Evolutionary conservation across 208 protist species (phyloP).

Genomic region (Trichomonas gallinae): DNA sequence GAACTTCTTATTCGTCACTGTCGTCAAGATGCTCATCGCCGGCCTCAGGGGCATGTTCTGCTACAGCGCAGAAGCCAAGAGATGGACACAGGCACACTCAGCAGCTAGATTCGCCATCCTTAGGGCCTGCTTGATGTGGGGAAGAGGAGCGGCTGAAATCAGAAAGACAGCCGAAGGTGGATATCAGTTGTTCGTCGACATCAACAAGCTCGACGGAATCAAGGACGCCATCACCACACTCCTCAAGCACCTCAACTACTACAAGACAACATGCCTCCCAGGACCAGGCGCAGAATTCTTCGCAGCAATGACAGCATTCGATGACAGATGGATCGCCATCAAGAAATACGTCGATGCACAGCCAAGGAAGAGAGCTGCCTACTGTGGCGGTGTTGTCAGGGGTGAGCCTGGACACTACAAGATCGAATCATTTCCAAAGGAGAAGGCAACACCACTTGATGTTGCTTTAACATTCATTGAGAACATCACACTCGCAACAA

Average conservation of each 20-base stretch:
- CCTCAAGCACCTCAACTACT: not conserved
- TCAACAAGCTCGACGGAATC: not conserved
- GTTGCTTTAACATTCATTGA: not conserved
- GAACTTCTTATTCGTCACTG: not conserved
- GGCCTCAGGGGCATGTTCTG: slow-evolving; percentile 25
- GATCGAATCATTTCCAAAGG: not conserved
- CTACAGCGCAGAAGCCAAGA: slow-evolving; percentile 4
- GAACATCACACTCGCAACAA: not conserved
- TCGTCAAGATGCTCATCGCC: slow-evolving; percentile 24
- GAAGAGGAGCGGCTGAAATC: not conserved
- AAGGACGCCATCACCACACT: not conserved
- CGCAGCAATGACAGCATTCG: not conserved
- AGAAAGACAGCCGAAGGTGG: not conserved
- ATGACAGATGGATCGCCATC: not conserved
- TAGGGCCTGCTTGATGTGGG: not conserved
- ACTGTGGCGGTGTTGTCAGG: not conserved
- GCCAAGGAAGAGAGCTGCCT: not conserved
- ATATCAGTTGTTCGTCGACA: not conserved
- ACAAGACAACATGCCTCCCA: not conserved
- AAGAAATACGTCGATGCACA: not conserved
- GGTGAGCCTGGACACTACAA: not conserved
- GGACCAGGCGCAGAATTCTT: not conserved
- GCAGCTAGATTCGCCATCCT: slow-evolving; percentile 25
- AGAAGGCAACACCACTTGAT: not conserved
- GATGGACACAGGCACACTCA: slow-evolving; percentile 36